These are phyloP conservation scores for Xylaria sp. DNA, from an alignment of 2,329 filamentous ascomycete genomes.

Conservation along the genomic window DNA sequence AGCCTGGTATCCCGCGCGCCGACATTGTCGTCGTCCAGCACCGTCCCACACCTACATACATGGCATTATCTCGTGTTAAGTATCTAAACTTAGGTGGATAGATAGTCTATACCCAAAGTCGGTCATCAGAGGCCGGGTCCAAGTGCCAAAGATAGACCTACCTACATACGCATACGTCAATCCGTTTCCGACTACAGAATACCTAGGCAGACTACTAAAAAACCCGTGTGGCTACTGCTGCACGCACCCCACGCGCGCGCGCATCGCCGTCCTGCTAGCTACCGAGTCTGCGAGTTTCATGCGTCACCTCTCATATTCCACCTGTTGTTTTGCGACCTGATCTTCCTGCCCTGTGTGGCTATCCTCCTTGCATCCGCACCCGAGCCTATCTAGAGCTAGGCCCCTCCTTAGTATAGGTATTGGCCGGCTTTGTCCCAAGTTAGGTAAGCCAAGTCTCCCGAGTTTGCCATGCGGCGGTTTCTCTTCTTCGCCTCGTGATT, in stretches of 20 bases:
- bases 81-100: constrained; percentile 6
- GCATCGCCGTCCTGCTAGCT: constrained; percentile 31
- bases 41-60: constrained; percentile 3
- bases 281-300: constrained; percentile 29
- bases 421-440: constrained; percentile 25
- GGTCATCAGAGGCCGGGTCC: constrained; percentile 6
- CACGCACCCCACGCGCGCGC: constrained; percentile 35
- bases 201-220: background rate
- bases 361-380: constrained; percentile 36
- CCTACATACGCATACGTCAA: constrained; percentile 2
- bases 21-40: background rate
- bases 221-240: constrained; percentile 14
- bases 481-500: constrained; percentile 20
- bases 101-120: background rate
- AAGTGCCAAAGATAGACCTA: background rate
- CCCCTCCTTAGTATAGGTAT: constrained; percentile 8
- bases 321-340: constrained; percentile 37
- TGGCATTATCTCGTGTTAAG: constrained; percentile 9
- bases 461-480: constrained; percentile 22
- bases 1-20: constrained; percentile 8
- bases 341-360: constrained; percentile 25
- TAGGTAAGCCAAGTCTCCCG: constrained; percentile 38
- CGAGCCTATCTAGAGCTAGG: constrained; percentile 17
- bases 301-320: constrained; percentile 23
- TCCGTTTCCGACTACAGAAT: background rate